phyloP scores from a whole-genome alignment of 768 basidiomycete species.

The Suillus variegatus region DNA sequence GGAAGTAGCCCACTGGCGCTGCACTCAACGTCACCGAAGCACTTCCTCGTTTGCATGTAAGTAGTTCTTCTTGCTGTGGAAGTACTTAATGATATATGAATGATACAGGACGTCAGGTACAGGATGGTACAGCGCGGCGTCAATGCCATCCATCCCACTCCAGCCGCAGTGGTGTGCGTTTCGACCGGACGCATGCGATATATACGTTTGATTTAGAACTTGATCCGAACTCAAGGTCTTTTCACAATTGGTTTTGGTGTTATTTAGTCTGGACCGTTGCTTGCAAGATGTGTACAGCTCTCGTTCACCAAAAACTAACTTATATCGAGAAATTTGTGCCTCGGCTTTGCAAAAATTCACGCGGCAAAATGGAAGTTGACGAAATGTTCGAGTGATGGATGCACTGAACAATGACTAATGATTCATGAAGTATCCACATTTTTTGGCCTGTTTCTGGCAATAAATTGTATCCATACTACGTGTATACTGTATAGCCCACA shows the following conservation, averaged over 20 bases:
- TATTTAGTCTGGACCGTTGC: too few relatives aligned
- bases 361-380: neutral
- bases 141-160: slow-evolving; percentile 48
- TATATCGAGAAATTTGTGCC: neutral
- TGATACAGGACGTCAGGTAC: slow-evolving; percentile 39
- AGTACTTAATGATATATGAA: neutral
- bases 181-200: slow-evolving; percentile 57
- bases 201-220: slow-evolving; percentile 26
- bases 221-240: neutral
- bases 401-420: neutral
- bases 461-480: neutral
- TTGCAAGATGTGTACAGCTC: neutral
- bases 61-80: slow-evolving; percentile 21
- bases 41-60: slow-evolving; percentile 61
- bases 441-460: neutral
- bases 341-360: too few relatives aligned
- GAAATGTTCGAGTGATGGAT: neutral
- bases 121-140: slow-evolving; percentile 65
- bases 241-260: too few relatives aligned
- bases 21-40: slow-evolving; percentile 46
- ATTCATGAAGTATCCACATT: neutral
- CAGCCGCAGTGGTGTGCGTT: slow-evolving; percentile 77
- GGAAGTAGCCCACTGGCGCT: slow-evolving; percentile 33
- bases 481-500: too few relatives aligned
- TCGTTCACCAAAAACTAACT: neutral